Evolutionary conservation across 1,284 basidiomycete genomes (phyloP).

Genomic region (Boletus calvinii): DNA sequence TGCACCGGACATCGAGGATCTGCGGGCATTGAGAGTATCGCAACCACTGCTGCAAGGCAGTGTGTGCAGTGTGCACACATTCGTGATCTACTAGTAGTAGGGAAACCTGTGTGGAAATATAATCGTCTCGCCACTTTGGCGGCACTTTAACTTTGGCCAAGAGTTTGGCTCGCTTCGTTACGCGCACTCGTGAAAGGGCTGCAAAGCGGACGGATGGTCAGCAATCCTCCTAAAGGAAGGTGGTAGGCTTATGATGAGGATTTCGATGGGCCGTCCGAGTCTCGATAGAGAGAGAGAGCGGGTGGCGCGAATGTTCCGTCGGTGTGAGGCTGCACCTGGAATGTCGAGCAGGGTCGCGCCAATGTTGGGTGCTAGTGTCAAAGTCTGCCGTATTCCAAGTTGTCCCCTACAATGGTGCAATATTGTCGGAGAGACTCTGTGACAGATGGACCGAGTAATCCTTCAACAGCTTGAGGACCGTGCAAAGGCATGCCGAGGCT

Average conservation of each 20-base stretch:
- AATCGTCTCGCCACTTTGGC: neutral
- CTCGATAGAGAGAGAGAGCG: neutral
- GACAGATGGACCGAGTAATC: too few species aligned
- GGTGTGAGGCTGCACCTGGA: too few species aligned
- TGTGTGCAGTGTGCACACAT: too few species aligned
- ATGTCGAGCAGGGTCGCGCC: too few species aligned
- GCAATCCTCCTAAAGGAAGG: neutral
- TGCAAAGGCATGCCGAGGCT: too few species aligned
- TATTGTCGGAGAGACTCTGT: too few species aligned
- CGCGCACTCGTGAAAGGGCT: neutral
- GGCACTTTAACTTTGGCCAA: too few species aligned
- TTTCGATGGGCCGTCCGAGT: neutral
- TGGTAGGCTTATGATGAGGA: neutral
- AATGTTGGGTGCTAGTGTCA: too few species aligned
- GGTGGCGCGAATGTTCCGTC: neutral
- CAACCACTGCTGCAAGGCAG: neutral
- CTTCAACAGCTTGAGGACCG: too few species aligned
- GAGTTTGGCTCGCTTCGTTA: neutral
- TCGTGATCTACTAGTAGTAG: too few species aligned
- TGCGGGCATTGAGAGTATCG: constrained; percentile 8
- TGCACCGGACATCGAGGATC: neutral
- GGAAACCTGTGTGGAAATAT: constrained; percentile 2
- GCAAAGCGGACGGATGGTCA: constrained; percentile 1
- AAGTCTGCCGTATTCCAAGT: too few species aligned
- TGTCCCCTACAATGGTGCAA: too few species aligned